A percentile compares a stretch with the other conserved stretches of the same genome.
These are phyloP conservation scores for Erythrophleum ivorense DNA, from an alignment of 331 rosid genomes.

Conservation along the genomic window DNA sequence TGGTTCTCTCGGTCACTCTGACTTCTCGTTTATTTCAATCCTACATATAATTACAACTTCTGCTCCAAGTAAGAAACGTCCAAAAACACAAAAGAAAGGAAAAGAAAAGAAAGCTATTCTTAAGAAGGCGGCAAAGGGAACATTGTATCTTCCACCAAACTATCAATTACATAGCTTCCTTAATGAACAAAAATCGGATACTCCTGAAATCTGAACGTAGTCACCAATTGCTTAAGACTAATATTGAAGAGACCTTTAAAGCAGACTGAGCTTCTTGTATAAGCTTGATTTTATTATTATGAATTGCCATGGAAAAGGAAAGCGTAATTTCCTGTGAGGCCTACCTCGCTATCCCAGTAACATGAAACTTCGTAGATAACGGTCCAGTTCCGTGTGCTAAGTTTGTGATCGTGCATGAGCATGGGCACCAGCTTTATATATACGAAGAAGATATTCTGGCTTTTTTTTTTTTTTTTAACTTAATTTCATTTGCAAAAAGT, in stretches of 20 bases:
- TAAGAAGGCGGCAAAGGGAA: conserved; percentile 25
- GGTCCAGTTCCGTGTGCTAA: no score
- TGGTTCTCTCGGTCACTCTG: background rate
- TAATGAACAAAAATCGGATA: background rate
- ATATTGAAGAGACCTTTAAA: background rate
- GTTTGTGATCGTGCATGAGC: no score
- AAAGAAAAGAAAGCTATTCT: background rate
- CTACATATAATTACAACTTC: conserved; percentile 6
- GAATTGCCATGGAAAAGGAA: background rate
- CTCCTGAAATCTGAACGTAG: background rate
- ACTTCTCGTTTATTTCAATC: background rate
- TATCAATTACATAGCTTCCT: background rate
- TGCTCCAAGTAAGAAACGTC: background rate
- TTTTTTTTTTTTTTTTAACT: no score
- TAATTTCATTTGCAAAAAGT: no score
- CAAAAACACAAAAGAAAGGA: no score
- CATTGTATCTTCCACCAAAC: background rate
- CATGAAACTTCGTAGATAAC: background rate
- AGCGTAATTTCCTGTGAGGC: background rate
- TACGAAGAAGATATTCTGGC: no score
- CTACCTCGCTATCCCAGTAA: background rate
- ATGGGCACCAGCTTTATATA: no score
- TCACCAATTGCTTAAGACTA: background rate
- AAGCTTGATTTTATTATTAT: background rate
- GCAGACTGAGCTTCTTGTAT: background rate